A percentile compares a stretch with the other conserved stretches of the same genome.
Conservation (phyloP, 768 basidiomycete species). For the Suillus hirtellus region DNA sequence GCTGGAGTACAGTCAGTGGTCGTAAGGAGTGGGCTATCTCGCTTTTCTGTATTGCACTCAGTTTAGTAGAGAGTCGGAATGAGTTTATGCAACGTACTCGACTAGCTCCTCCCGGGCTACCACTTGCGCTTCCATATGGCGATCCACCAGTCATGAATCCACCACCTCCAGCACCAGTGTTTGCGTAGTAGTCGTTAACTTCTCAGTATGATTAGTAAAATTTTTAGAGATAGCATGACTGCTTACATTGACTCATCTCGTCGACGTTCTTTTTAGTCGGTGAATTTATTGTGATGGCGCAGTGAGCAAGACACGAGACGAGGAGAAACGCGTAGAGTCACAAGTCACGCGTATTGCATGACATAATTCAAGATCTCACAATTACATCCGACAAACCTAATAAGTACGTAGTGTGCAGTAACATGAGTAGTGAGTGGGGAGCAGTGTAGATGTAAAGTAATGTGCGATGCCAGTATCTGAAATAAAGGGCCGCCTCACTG, state of each 20-base stretch:
- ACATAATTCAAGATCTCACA: slow-evolving; percentile 6
- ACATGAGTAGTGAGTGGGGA: slow-evolving; percentile 17
- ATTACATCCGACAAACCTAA: slow-evolving; percentile 1
- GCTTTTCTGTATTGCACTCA: slow-evolving; percentile 30
- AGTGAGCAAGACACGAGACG: slow-evolving; percentile 5
- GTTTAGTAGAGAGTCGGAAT: background rate
- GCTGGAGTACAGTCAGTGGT: slow-evolving; percentile 78
- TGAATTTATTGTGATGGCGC: slow-evolving; percentile 23
- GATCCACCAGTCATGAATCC: slow-evolving; percentile 63
- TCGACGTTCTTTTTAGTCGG: slow-evolving; percentile 10
- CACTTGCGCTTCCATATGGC: slow-evolving; percentile 53
- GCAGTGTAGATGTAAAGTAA: slow-evolving; percentile 27
- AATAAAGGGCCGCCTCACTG: slow-evolving; percentile 20
- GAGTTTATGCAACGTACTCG: slow-evolving; percentile 34
- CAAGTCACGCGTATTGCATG: slow-evolving; percentile 13
- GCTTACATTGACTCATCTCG: slow-evolving; percentile 47
- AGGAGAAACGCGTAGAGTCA: slow-evolving; percentile 29
- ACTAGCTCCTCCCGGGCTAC: slow-evolving; percentile 59
- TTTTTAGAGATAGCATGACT: background rate
- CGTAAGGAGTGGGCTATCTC: slow-evolving; percentile 52
- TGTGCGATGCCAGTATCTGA: slow-evolving; percentile 9
- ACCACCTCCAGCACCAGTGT: slow-evolving; percentile 44
- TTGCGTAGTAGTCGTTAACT: slow-evolving; percentile 44
- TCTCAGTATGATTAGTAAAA: background rate
- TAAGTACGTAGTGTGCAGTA: slow-evolving; percentile 1